Percentiles rank a stretch among this genome's conserved stretches.
Conservation (phyloP, 352 stramenopile species). For the Elongisporangium prolatum region DNA sequence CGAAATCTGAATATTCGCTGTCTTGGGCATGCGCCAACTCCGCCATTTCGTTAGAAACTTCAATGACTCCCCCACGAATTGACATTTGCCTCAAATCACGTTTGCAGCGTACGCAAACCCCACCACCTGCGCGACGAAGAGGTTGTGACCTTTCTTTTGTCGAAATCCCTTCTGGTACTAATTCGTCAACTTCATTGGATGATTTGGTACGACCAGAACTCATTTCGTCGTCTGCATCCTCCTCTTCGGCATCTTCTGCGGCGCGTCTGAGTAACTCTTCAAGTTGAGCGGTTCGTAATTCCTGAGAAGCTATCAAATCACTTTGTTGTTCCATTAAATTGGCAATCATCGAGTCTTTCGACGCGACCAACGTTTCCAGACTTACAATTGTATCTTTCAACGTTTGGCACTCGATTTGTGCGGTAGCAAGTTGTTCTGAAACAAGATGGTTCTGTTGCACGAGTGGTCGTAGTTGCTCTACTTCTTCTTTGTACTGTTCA, state of each 20-base stretch:
- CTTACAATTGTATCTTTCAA: conserved; percentile 37
- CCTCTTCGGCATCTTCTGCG: conserved; percentile 32
- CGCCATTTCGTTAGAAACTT: conserved; percentile 4
- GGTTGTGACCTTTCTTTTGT: neutral
- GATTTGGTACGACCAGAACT: neutral
- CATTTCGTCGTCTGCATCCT: conserved; percentile 27
- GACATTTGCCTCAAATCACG: conserved; percentile 36
- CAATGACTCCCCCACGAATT: conserved; percentile 7
- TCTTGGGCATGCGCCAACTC: neutral
- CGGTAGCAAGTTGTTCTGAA: conserved; percentile 26
- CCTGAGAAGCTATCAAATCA: conserved; percentile 57
- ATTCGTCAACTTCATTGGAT: neutral
- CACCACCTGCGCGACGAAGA: neutral
- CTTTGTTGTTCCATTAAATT: conserved; percentile 75
- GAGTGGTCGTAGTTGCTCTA: conserved; percentile 54
- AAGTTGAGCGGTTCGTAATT: conserved; percentile 44
- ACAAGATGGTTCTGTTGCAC: conserved; percentile 48
- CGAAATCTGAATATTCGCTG: neutral
- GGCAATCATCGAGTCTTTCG: conserved; percentile 65
- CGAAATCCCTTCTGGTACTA: neutral
- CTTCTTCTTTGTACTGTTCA: conserved; percentile 45
- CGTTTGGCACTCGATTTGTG: conserved; percentile 21
- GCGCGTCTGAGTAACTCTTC: conserved; percentile 37
- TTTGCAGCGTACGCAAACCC: conserved; percentile 60
- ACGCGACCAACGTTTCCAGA: conserved; percentile 30